Evolutionary conservation across 2,329 filamentous ascomycete genomes (phyloP).

Genomic region (Calonectria hawksworthii): DNA sequence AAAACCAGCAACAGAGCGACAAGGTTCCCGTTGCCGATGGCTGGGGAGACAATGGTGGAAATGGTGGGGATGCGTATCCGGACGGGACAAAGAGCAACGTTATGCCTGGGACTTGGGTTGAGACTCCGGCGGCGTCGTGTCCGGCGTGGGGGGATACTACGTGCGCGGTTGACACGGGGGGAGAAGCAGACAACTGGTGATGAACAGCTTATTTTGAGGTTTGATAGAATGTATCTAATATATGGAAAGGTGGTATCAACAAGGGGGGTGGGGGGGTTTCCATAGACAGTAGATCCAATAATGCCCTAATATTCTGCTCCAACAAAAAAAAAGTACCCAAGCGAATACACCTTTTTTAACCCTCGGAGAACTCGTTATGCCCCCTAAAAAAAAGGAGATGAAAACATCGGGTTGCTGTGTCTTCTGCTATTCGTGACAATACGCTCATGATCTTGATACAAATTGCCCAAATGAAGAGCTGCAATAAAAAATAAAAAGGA

Average conservation of each 20-base stretch:
- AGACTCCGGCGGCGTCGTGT: conserved; percentile 18
- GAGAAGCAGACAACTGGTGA: conserved; percentile 36
- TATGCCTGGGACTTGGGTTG: conserved; percentile 52
- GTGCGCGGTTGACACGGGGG: conserved; percentile 50
- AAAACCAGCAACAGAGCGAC: conserved; percentile 26
- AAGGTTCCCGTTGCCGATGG: neutral
- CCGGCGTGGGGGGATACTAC: conserved; percentile 49
- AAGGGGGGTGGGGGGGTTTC: conserved; percentile 15
- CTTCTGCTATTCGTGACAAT: neutral
- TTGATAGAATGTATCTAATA: conserved; percentile 32
- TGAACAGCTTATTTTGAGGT: conserved; percentile 6
- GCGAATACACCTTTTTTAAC: conserved; percentile 20
- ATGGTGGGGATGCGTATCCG: conserved; percentile 11
- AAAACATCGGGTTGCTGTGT: neutral
- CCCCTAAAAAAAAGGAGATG: conserved; percentile 5
- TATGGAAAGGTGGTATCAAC: conserved; percentile 36
- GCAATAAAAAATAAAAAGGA: conserved; percentile 32
- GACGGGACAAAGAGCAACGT: conserved; percentile 40
- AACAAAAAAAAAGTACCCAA: conserved; percentile 21
- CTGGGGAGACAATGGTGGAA: conserved; percentile 27
- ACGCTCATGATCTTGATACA: conserved; percentile 6
- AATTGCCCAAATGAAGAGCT: conserved; percentile 21
- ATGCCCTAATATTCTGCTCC: conserved; percentile 24
- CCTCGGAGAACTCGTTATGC: conserved; percentile 14
- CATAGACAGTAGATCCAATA: conserved; percentile 30